Percentiles rank a stretch among this genome's conserved stretches.
Conservation (phyloP, 768 basidiomycete species). For the Leccinum arenicola region DNA sequence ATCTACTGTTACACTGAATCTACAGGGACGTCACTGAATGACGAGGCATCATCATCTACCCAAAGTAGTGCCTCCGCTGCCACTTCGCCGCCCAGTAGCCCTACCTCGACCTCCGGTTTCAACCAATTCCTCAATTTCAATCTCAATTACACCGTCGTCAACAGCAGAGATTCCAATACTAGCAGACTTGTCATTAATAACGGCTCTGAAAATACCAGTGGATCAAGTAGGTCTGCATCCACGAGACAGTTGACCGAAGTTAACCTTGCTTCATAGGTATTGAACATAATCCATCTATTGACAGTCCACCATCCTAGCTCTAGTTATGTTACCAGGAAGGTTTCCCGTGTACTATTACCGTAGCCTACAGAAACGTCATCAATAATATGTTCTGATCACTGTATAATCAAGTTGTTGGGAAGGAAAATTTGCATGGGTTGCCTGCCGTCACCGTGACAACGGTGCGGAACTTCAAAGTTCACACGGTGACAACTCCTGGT, state of each 20-base stretch:
- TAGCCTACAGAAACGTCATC: neutral
- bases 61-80: neutral
- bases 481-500: neutral
- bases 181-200: neutral
- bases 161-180: neutral
- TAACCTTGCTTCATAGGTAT: neutral
- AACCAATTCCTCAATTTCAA: neutral
- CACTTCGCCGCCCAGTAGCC: slow-evolving; percentile 1
- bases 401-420: neutral
- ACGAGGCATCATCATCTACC: neutral
- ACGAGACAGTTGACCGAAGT: neutral
- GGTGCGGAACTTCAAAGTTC: neutral
- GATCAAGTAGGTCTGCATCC: neutral
- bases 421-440: neutral
- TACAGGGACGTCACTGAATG: neutral
- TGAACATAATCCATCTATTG: neutral
- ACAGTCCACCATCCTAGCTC: neutral
- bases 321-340: neutral
- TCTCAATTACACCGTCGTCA: neutral
- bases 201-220: neutral
- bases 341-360: neutral
- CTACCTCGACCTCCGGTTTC: neutral
- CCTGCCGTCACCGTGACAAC: neutral
- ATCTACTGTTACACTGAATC: neutral
- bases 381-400: neutral